phyloP scores from a whole-genome alignment of 2,329 filamentous ascomycete genomes.

The Exophiala oligosperma region DNA sequence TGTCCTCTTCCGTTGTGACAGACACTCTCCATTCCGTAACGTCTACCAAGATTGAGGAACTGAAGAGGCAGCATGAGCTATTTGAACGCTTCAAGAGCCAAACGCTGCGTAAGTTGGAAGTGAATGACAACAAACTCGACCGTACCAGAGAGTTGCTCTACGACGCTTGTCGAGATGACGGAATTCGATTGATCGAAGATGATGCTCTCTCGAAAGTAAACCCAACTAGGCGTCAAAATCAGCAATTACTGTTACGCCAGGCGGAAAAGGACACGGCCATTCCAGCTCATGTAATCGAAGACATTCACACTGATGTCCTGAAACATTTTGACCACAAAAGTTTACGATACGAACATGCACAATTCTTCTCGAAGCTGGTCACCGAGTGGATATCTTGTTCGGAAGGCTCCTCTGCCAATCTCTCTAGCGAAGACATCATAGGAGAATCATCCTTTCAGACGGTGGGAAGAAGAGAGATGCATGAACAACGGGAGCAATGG shows the following conservation, averaged over 20 bases:
- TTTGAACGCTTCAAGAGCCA: constrained; percentile 51
- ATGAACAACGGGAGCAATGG: constrained; percentile 55
- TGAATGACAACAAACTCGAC: constrained; percentile 33
- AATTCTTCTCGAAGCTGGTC: constrained; percentile 57
- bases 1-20: constrained; percentile 43
- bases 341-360: constrained; percentile 57
- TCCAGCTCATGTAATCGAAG: constrained; percentile 45
- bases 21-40: constrained; percentile 58
- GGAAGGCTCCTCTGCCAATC: constrained; percentile 21
- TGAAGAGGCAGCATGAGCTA: constrained; percentile 51
- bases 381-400: constrained; percentile 53
- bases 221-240: constrained; percentile 36
- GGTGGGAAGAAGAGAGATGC: constrained; percentile 55
- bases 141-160: constrained; percentile 38
- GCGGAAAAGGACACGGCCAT: constrained; percentile 56
- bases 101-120: constrained; percentile 39
- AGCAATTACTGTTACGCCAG: constrained; percentile 55
- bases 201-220: constrained; percentile 34
- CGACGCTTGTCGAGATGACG: constrained; percentile 40
- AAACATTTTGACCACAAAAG: constrained; percentile 51
- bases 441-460: constrained; percentile 44
- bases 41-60: constrained; percentile 57
- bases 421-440: constrained; percentile 28
- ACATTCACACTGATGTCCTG: constrained; percentile 51
- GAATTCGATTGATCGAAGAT: constrained; percentile 37